Evolutionary conservation across 805 yeast genomes (phyloP).

Genomic region (Candida vartiovaarae): DNA sequence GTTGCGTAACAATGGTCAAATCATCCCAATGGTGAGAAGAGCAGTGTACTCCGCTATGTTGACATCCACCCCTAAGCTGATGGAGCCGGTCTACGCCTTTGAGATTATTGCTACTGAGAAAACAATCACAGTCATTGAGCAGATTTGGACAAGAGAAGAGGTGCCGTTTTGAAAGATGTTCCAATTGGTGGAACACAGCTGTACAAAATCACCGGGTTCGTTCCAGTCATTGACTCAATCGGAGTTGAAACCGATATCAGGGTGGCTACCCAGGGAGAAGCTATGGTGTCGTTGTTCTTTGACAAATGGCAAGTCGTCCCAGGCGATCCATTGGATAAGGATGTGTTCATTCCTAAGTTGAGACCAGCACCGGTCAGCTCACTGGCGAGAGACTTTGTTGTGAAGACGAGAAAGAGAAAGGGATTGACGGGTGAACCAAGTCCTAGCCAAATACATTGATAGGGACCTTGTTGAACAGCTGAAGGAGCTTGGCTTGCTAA

Average conservation of each 20-base stretch:
- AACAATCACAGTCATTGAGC: constrained; percentile 42
- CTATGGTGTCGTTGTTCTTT: constrained; percentile 60
- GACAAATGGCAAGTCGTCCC: constrained; percentile 74
- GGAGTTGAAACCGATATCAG: constrained; percentile 88
- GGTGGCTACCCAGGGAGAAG: constrained; percentile 70
- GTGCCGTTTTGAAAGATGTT: constrained; percentile 38
- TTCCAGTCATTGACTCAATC: constrained; percentile 87
- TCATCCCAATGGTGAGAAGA: constrained; percentile 73
- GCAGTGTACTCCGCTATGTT: constrained; percentile 81
- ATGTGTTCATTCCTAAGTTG: constrained; percentile 56
- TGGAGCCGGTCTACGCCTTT: constrained; percentile 76
- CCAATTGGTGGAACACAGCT: constrained; percentile 74
- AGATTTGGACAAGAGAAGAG: constrained; percentile 61
- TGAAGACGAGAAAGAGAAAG: constrained; percentile 84
- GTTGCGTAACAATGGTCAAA: constrained; percentile 55
- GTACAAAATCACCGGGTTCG: constrained; percentile 47
- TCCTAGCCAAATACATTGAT: constrained; percentile 59
- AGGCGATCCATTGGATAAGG: constrained; percentile 82
- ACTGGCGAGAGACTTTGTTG: constrained; percentile 80
- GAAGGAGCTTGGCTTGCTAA: constrained; percentile 38
- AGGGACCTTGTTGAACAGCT: constrained; percentile 47
- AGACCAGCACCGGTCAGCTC: constrained; percentile 66
- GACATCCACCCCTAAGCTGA: constrained; percentile 66
- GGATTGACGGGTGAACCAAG: constrained; percentile 74
- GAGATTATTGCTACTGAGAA: constrained; percentile 47